phyloP scores from a whole-genome alignment of 2,329 filamentous ascomycete genomes.

The Colletotrichum noveboracense region DNA sequence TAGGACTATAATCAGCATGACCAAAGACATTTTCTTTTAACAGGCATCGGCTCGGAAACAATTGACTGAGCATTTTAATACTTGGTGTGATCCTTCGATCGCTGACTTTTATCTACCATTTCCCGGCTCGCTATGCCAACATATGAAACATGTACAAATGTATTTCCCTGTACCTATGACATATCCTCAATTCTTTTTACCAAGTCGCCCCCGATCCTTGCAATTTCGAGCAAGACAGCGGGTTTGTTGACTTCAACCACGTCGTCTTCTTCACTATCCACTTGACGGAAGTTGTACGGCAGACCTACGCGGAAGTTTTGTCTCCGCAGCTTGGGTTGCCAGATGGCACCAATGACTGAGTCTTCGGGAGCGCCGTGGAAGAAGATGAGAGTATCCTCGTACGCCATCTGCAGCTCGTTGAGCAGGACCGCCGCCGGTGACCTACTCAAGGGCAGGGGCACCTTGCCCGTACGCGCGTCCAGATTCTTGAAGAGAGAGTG shows the following conservation, averaged over 20 bases:
- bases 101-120: neutral
- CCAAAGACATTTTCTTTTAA: conserved; percentile 11
- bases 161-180: conserved; percentile 5
- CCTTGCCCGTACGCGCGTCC: conserved; percentile 57
- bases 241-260: conserved; percentile 69
- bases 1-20: conserved; percentile 12
- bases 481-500: conserved; percentile 80
- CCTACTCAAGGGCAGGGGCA: conserved; percentile 55
- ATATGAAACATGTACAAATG: neutral
- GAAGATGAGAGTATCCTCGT: conserved; percentile 75
- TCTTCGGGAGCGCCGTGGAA: conserved; percentile 72
- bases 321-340: conserved; percentile 58
- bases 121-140: neutral
- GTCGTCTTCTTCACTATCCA: conserved; percentile 39
- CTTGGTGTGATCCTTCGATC: neutral
- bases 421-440: conserved; percentile 69
- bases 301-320: conserved; percentile 75
- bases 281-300: conserved; percentile 59
- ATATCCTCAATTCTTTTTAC: conserved; percentile 68
- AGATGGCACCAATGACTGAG: conserved; percentile 59
- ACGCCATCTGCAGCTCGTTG: conserved; percentile 69
- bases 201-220: conserved; percentile 69
- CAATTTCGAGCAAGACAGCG: conserved; percentile 76
- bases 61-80: neutral
- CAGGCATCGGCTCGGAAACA: neutral